Conservation (phyloP, 2,329 filamentous ascomycete genomes). For the Penicillium brevicompactum region DNA sequence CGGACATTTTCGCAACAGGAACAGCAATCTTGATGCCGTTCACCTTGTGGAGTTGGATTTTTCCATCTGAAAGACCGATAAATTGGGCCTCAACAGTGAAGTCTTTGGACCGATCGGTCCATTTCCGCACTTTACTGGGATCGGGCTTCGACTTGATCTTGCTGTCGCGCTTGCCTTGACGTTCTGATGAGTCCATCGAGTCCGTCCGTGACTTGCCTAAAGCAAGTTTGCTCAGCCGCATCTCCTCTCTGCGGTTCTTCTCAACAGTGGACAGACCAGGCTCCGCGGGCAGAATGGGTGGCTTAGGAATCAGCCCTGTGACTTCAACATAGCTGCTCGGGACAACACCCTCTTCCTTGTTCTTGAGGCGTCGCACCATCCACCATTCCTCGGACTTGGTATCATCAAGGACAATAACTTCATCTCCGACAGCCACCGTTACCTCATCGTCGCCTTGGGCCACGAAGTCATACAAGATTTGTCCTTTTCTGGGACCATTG, state of each 20-base stretch:
- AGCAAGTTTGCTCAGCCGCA: conserved; percentile 79
- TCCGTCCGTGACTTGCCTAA: conserved; percentile 64
- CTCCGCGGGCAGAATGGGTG: conserved; percentile 57
- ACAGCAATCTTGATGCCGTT: conserved; percentile 99
- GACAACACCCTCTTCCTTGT: conserved; percentile 92
- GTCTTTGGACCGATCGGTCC: conserved; percentile 92
- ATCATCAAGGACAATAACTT: conserved; percentile 88
- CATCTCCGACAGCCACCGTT: conserved; percentile 84
- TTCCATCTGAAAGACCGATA: conserved; percentile 88
- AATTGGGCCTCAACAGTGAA: conserved; percentile 99
- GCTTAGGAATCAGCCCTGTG: conserved; percentile 64
- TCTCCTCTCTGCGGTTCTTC: conserved; percentile 77
- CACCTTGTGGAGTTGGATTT: conserved; percentile 96
- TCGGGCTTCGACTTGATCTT: conserved; percentile 86
- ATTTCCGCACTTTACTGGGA: conserved; percentile 77
- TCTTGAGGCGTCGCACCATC: conserved; percentile 88
- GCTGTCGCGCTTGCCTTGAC: conserved; percentile 67
- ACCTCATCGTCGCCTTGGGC: conserved; percentile 97
- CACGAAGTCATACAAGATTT: conserved; percentile 92
- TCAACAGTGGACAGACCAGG: conserved; percentile 70
- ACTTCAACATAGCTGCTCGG: conserved; percentile 95
- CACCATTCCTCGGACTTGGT: conserved; percentile 97
- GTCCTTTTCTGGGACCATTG: conserved; percentile 74
- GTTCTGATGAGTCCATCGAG: conserved; percentile 61
- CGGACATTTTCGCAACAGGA: conserved; percentile 91